These are phyloP conservation scores for Crithidia brevicula DNA, from an alignment of 208 protist genomes.

Conservation along the genomic window DNA sequence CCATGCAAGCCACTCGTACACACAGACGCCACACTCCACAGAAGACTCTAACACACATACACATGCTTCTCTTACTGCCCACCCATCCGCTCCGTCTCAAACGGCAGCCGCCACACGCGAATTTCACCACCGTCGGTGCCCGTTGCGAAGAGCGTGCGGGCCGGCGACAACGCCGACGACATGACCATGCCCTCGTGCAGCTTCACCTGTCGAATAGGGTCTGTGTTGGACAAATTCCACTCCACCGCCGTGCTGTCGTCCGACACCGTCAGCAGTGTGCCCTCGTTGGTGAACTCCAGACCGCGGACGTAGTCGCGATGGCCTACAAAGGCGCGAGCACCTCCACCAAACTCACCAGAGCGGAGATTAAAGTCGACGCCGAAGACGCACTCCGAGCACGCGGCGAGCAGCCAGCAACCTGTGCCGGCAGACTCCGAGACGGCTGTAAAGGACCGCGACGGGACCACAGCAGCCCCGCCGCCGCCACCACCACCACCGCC, in stretches of 20 bases:
- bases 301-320: slow-evolving; percentile 88
- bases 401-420: slow-evolving; percentile 72
- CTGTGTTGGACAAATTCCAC: slow-evolving; percentile 51
- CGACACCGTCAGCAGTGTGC: slow-evolving; percentile 77
- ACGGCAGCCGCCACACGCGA: slow-evolving; percentile 73
- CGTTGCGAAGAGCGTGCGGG: slow-evolving; percentile 57
- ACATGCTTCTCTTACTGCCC: too few species aligned
- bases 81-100: slow-evolving; percentile 57
- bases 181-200: slow-evolving; percentile 83
- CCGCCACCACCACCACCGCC: slow-evolving; percentile 6
- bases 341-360: slow-evolving; percentile 53
- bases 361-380: slow-evolving; percentile 55
- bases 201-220: slow-evolving; percentile 71
- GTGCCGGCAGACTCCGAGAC: slow-evolving; percentile 24
- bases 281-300: slow-evolving; percentile 57
- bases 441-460: not conserved
- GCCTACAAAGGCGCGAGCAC: slow-evolving; percentile 50
- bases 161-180: slow-evolving; percentile 61
- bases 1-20: too few species aligned
- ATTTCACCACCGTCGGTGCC: slow-evolving; percentile 81
- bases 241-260: slow-evolving; percentile 85
- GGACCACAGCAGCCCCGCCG: not conserved
- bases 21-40: too few species aligned
- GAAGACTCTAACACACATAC: too few species aligned
- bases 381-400: slow-evolving; percentile 81